Evolutionary conservation across 2,329 filamentous ascomycete species (phyloP).

Genomic region (Colletotrichum orbiculare): DNA sequence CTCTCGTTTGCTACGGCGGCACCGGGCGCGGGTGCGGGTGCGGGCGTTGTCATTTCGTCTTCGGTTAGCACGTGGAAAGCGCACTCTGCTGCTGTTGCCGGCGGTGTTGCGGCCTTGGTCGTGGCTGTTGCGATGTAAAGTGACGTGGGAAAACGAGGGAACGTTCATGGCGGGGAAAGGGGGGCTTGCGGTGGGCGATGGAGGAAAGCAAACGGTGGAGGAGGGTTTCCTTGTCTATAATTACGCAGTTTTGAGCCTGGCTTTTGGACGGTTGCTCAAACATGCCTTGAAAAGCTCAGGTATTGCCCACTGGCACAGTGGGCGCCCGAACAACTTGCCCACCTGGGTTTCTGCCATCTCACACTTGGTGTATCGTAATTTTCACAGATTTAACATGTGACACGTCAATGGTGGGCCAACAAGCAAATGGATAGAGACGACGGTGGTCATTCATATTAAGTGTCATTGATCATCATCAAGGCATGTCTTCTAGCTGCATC

Average conservation of each 20-base stretch:
- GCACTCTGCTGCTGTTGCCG: constrained; percentile 1
- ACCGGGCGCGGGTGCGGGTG: neutral
- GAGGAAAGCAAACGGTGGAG: neutral
- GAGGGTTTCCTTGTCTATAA: constrained; percentile 8
- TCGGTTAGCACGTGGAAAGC: constrained; percentile 8
- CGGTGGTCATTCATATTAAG: neutral
- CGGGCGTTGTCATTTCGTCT: constrained; percentile 3
- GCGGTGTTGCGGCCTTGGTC: constrained; percentile 2
- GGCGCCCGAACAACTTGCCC: too few species aligned
- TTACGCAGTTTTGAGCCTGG: constrained; percentile 1
- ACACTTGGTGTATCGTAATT: too few species aligned
- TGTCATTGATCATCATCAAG: constrained; percentile 9
- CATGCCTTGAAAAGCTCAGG: too few species aligned
- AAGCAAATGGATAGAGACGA: neutral
- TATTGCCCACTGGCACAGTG: too few species aligned
- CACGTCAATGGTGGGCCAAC: too few species aligned
- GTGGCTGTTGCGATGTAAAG: constrained; percentile 8
- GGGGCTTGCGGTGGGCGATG: too few species aligned
- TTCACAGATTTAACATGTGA: too few species aligned
- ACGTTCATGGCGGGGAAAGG: constrained; percentile 2
- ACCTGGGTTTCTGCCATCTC: too few species aligned
- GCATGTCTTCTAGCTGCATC: neutral
- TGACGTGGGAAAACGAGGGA: neutral
- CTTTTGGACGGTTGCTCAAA: neutral
- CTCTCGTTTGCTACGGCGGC: constrained; percentile 22